These are phyloP conservation scores for Prototheca cutis DNA, from an alignment of 163 green algal genomes.

Conservation along the genomic window DNA sequence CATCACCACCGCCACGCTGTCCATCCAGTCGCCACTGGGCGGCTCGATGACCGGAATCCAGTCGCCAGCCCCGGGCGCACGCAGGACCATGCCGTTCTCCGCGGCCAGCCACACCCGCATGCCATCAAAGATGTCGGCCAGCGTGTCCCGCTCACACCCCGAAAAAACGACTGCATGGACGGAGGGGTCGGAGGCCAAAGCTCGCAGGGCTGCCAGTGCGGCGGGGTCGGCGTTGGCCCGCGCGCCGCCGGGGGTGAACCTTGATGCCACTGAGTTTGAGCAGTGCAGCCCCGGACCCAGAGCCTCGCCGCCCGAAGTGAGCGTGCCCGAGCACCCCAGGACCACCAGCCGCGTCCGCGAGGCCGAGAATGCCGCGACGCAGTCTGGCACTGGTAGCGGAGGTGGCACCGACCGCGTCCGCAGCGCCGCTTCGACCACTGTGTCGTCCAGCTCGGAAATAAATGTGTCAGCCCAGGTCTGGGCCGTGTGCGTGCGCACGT, in stretches of 20 bases:
- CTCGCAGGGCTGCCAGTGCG: neutral
- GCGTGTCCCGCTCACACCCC: constrained; percentile 60
- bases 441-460: constrained; percentile 96
- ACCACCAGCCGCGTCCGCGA: constrained; percentile 67
- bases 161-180: constrained; percentile 83
- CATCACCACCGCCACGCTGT: constrained; percentile 89
- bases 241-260: neutral
- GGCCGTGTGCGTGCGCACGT: constrained; percentile 70
- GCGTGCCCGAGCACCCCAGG: constrained; percentile 89
- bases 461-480: constrained; percentile 95
- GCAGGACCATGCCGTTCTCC: constrained; percentile 87
- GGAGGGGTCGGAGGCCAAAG: constrained; percentile 36
- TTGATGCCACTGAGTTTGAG: neutral
- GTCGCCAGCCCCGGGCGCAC: constrained; percentile 30
- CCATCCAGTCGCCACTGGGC: constrained; percentile 76
- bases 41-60: constrained; percentile 47
- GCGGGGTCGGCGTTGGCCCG: neutral
- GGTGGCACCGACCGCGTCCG: constrained; percentile 71
- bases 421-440: constrained; percentile 87
- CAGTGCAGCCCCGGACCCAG: constrained; percentile 1
- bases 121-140: constrained; percentile 49
- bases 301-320: constrained; percentile 57
- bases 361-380: constrained; percentile 35
- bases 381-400: constrained; percentile 34
- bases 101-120: constrained; percentile 81